A percentile compares a stretch with the other conserved stretches of the same genome.
Conservation (phyloP, 768 basidiomycete genomes). For the Lactifluus rugatus region DNA sequence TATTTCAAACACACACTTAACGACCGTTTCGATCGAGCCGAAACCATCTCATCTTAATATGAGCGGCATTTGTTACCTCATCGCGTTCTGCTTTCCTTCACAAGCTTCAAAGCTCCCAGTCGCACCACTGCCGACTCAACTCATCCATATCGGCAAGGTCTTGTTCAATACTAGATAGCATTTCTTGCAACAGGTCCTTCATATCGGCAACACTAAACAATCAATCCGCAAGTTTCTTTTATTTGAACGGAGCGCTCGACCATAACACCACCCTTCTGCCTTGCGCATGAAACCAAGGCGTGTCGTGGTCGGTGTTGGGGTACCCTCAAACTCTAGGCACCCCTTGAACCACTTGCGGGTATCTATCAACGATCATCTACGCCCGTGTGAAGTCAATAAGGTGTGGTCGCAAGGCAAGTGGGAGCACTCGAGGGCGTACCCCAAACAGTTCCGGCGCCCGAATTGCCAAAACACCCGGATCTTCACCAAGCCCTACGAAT, state of each 20-base stretch:
- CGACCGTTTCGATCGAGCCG: not conserved
- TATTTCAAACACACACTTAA: not conserved
- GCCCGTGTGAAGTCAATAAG: not conserved
- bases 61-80: not conserved
- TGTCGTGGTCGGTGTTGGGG: not conserved
- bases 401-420: not conserved
- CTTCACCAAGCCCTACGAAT: conserved; percentile 79
- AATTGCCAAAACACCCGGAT: conserved; percentile 65
- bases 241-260: not conserved
- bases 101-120: not conserved
- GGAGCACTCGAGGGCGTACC: conserved; percentile 29
- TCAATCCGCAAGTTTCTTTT: not conserved
- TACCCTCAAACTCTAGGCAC: conserved; percentile 31
- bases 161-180: not conserved
- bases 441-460: conserved; percentile 64
- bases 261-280: conserved; percentile 6
- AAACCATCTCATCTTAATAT: not conserved
- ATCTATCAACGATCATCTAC: conserved; percentile 56
- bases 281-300: conserved; percentile 5
- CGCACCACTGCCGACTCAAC: not conserved
- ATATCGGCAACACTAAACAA: conserved; percentile 8
- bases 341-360: conserved; percentile 61
- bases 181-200: not conserved
- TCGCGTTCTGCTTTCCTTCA: no score
- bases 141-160: not conserved